These are phyloP conservation scores for Colletotrichum coccodes DNA, from an alignment of 2,329 filamentous ascomycete species.

Conservation along the genomic window DNA sequence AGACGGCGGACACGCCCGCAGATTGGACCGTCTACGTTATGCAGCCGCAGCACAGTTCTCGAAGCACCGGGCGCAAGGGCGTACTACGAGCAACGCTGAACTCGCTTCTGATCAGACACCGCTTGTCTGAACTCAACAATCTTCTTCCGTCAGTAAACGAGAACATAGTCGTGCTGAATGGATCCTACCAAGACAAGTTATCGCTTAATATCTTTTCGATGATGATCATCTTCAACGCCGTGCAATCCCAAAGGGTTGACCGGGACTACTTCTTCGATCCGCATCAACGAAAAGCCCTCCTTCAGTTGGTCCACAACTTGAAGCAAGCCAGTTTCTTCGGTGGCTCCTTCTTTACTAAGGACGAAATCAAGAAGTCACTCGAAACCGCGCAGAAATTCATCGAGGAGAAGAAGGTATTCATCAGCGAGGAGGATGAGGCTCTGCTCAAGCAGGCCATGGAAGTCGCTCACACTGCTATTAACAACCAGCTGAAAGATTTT, in stretches of 20 bases:
- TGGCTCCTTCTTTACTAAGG: slow-evolving; percentile 77
- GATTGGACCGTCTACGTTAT: slow-evolving; percentile 81
- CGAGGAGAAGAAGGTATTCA: slow-evolving; percentile 65
- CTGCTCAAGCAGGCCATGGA: slow-evolving; percentile 73
- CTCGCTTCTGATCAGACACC: slow-evolving; percentile 84
- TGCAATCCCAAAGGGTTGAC: slow-evolving; percentile 87
- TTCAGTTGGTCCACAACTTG: slow-evolving; percentile 79
- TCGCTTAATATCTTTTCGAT: slow-evolving; percentile 87
- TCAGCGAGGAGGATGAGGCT: slow-evolving; percentile 68
- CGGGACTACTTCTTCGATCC: slow-evolving; percentile 90
- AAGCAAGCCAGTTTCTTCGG: slow-evolving; percentile 87
- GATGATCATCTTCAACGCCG: slow-evolving; percentile 84
- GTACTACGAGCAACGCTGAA: slow-evolving; percentile 78
- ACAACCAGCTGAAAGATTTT: slow-evolving; percentile 71
- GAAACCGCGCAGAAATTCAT: slow-evolving; percentile 77
- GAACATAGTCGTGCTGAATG: slow-evolving; percentile 77
- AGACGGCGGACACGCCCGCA: slow-evolving; percentile 66
- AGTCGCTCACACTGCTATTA: slow-evolving; percentile 68
- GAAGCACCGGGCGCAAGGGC: slow-evolving; percentile 65
- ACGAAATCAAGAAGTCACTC: slow-evolving; percentile 72
- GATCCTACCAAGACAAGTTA: slow-evolving; percentile 85
- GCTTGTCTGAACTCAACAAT: slow-evolving; percentile 73
- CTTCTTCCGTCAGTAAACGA: slow-evolving; percentile 80
- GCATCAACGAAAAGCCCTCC: slow-evolving; percentile 73
- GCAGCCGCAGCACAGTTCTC: slow-evolving; percentile 61